Percentiles rank a stretch among this genome's conserved stretches.
phyloP scores from a whole-genome alignment of 331 rosid genomes.

The Phaseolus coccineus region DNA sequence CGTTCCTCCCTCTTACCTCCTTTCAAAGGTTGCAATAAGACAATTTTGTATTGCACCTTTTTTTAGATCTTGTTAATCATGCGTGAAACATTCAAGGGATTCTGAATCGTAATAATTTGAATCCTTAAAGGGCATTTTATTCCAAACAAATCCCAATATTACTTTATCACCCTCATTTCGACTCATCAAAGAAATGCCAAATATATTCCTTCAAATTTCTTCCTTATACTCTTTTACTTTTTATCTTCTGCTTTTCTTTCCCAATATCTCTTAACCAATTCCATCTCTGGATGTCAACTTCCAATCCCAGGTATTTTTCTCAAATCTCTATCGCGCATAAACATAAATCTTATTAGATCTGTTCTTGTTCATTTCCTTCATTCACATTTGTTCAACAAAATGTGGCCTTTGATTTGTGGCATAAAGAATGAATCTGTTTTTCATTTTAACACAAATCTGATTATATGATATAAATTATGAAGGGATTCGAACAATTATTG shows the following conservation, averaged over 20 bases:
- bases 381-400: constrained; percentile 23
- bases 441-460: background rate
- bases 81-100: background rate
- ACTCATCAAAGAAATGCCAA: background rate
- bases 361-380: constrained; percentile 30
- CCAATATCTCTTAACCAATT: constrained; percentile 38
- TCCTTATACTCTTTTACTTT: background rate
- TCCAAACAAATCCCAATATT: constrained; percentile 52
- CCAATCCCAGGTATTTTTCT: constrained; percentile 43
- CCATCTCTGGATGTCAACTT: constrained; percentile 18
- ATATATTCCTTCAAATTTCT: background rate
- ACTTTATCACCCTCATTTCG: constrained; percentile 40
- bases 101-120: constrained; percentile 34
- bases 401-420: background rate
- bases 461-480: background rate
- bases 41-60: background rate
- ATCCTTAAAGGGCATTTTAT: constrained; percentile 50
- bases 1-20: background rate
- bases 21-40: background rate
- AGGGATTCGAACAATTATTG: background rate
- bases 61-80: background rate
- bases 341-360: constrained; percentile 28
- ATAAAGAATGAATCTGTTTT: background rate
- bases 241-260: background rate
- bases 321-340: background rate